Percentiles rank a stretch among this genome's conserved stretches.
Evolutionary conservation across 768 basidiomycete genomes (phyloP).

Genomic region (Neoboletus magnificus): DNA sequence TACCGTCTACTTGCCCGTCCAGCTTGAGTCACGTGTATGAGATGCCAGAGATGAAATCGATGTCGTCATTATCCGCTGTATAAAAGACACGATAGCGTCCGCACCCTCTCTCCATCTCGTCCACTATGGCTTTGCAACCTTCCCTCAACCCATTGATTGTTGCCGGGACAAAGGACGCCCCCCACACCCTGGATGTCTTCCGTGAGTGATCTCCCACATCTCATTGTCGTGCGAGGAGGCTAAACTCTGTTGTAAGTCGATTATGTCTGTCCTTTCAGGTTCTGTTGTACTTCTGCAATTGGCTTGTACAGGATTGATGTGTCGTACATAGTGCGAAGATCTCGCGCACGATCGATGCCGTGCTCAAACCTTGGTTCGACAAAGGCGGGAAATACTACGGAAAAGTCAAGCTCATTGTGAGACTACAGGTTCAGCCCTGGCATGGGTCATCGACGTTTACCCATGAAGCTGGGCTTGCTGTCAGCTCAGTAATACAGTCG

Average conservation of each 20-base stretch:
- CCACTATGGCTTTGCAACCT: constrained; percentile 74
- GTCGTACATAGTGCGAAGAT: constrained; percentile 51
- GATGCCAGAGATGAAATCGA: not conserved
- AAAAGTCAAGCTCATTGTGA: constrained; percentile 70
- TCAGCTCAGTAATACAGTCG: constrained; percentile 29
- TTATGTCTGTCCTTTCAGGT: constrained; percentile 86
- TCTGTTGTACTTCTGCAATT: not conserved
- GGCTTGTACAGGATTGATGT: not conserved
- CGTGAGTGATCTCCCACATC: constrained; percentile 38
- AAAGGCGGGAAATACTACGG: constrained; percentile 61
- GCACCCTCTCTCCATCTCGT: not conserved
- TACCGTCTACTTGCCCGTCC: not conserved
- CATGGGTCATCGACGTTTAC: constrained; percentile 70
- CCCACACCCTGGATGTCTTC: constrained; percentile 80
- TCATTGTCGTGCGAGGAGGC: not conserved
- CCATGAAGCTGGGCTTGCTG: constrained; percentile 82
- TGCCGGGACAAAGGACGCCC: constrained; percentile 54
- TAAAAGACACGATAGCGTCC: not conserved
- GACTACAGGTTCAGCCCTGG: constrained; percentile 78
- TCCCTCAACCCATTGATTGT: constrained; percentile 63
- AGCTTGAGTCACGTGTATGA: not conserved
- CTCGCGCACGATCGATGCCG: constrained; percentile 52
- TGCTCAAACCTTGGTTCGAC: constrained; percentile 58
- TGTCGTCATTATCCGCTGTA: constrained; percentile 4
- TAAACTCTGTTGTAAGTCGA: constrained; percentile 51